phyloP scores from a whole-genome alignment of 2,329 filamentous ascomycete species.

The Clathrospora elynae region DNA sequence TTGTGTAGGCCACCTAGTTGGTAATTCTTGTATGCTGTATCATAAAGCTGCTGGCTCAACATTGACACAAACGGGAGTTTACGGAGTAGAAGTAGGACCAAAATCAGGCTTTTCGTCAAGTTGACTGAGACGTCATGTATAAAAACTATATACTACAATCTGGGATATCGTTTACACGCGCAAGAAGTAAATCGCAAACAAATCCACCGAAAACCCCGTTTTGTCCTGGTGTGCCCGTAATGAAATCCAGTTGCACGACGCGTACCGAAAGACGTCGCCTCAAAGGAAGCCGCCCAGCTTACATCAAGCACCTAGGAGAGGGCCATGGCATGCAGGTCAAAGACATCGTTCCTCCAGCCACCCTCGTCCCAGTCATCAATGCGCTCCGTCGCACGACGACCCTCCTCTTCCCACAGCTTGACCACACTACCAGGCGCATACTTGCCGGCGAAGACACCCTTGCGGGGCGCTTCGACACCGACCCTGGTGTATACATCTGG shows the following conservation, averaged over 20 bases:
- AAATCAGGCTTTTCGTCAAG: background rate
- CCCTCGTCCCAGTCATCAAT: constrained; percentile 73
- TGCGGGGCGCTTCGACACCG: constrained; percentile 66
- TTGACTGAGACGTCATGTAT: no score
- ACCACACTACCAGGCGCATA: constrained; percentile 90
- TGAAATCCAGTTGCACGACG: no score
- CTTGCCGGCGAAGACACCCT: constrained; percentile 76
- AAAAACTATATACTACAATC: constrained; percentile 3
- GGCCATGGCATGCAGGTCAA: constrained; percentile 58
- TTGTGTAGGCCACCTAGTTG: background rate
- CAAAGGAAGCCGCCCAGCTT: no score
- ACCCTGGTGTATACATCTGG: constrained; percentile 76
- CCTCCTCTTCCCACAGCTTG: constrained; percentile 87
- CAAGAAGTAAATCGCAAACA: background rate
- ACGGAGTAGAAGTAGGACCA: background rate
- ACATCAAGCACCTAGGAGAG: constrained; percentile 14
- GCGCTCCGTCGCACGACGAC: constrained; percentile 68
- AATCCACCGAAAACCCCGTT: constrained; percentile 1
- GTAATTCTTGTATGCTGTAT: constrained; percentile 3
- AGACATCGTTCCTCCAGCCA: constrained; percentile 87
- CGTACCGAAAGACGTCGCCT: constrained; percentile 1
- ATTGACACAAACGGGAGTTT: constrained; percentile 2
- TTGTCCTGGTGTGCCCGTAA: constrained; percentile 1
- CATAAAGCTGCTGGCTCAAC: constrained; percentile 2
- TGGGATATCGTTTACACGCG: background rate